Base-by-base conservation (phyloP, 257 asterid species). In the Fraxinus quadrangulata region DNA sequence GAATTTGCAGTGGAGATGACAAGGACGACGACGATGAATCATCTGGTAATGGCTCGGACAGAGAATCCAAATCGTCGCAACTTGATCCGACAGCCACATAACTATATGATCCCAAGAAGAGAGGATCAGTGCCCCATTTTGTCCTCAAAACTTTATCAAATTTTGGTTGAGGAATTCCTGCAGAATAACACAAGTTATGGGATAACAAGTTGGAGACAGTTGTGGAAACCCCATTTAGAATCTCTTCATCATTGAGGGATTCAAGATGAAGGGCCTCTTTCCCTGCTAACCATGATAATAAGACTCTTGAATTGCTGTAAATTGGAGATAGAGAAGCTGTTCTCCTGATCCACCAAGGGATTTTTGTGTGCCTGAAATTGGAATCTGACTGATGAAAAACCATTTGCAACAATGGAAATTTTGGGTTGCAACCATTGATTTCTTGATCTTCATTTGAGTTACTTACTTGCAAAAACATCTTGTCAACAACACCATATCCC, bases 111-210 rank as follows among this genome's bases (percentile, higher is more conserved):
- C 98, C 98, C 77, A 84, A 34, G 75, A 94, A 94, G 69, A 94
- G 85, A 0, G 98, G 98, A 88, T 94, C 94, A 28, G 73, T 89
- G 34, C 97, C 98, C 98, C 98, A 94, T 82, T 83, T 82, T 12
- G 86, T 90, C 89, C 88, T 92, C 87, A 94, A 73, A 16, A 87
- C 89, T 24, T 77, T 88, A 6, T 67, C 86, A 19, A 90, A 81
- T 74, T 80, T 83, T 19, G 77, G 8, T 33, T 78, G 37, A 16
- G 69, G 17, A 63, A 63, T 9, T 63, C 69, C 69, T 23, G 36
- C 69, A 63, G 36, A 63, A 26, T 23, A 9, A 63, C 34, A 24
- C 69, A 63, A 63, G 17, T 63, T 26, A 13, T 24, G 17, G 69
- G 87, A 78, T 67, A 88, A 69, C 54, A 94, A 80, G 71, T 83